Evolutionary conservation across 495 filamentous ascomycete genomes (phyloP), one percentile per base, ranked within the genome.

Genomic region (Talaromyces trachyspermus): DNA sequence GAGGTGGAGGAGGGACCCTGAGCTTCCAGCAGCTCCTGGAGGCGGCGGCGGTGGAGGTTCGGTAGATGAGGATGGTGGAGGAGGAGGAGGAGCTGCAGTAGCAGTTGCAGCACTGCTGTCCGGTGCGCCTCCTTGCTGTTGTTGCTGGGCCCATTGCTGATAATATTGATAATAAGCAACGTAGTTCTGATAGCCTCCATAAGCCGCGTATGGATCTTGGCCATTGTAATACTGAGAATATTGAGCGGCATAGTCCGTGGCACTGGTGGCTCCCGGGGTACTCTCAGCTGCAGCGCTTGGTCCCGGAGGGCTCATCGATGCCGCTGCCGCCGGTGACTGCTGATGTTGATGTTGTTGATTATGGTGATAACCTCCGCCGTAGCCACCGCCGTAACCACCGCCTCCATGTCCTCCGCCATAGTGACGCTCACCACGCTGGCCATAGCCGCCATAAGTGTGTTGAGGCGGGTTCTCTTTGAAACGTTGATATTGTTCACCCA

Each of bases 191-290:
- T 92, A 92, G 20, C 92, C 92, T 48, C 92, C 92, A 51, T 94
- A 96, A 22, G 86, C 83, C 3, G 88, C 89, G 61, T 96, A 98
- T 0, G 91, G 91, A 53, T 98, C 92, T 49, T 70, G 66, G 29
- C 77, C 70, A 30, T 70, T 71, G 49, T 89, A 88, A 53, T 91
- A 90, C 64, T 89, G 86, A 4, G 88, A 86, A 62, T 95, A 95
- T 46, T 89, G 85, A 19, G 86, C 83, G 38, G 77, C 78, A 60
- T 94, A 94, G 54, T 80, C 72, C 2, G 69, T 60, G 70, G 68
- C 49, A 29, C 54, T 65, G 27, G 49, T 74, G 19, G 62, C 63
- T 25, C 60, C 62, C 44, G 67, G 60, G 32, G 76, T 66, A 8
- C 59, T 55, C n/a, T 63, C 58, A n/a, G 51, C 67, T 43, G 64